Evolutionary conservation across 2,329 filamentous ascomycete genomes (phyloP).

Genomic region (Rhexocercosporidium sp.): DNA sequence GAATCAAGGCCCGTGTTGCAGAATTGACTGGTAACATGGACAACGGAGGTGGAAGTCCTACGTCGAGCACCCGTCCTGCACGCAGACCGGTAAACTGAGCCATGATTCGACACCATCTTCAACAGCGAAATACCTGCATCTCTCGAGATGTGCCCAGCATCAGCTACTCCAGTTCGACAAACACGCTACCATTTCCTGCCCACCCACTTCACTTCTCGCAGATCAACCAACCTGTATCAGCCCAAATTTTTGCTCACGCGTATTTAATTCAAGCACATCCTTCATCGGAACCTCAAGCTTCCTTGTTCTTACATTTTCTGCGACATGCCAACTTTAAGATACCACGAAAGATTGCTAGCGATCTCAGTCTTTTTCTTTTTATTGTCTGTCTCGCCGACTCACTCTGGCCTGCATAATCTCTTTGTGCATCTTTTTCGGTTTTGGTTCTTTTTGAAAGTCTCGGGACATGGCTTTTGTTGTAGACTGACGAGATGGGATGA

Average conservation of each 20-base stretch:
- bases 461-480: too few relatives aligned
- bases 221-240: too few relatives aligned
- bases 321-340: constrained; percentile 26
- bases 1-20: constrained; percentile 96
- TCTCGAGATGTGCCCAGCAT: not conserved
- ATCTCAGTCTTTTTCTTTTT: constrained; percentile 28
- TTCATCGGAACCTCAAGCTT: not conserved
- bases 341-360: constrained; percentile 38
- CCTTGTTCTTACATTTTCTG: constrained; percentile 3
- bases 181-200: not conserved
- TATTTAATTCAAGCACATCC: not conserved
- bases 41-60: constrained; percentile 18
- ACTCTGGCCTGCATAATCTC: not conserved
- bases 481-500: not conserved
- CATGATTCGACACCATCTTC: not conserved
- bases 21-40: constrained; percentile 90
- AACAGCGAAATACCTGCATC: not conserved
- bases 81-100: constrained; percentile 18
- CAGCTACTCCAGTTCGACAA: not conserved
- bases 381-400: not conserved
- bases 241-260: too few relatives aligned
- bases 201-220: too few relatives aligned
- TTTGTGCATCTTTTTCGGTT: not conserved
- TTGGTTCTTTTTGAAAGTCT: too few relatives aligned
- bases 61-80: constrained; percentile 20